Evolutionary conservation across 2,329 filamentous ascomycete species (phyloP).

Genomic region (Pseudomassariella vexata): DNA sequence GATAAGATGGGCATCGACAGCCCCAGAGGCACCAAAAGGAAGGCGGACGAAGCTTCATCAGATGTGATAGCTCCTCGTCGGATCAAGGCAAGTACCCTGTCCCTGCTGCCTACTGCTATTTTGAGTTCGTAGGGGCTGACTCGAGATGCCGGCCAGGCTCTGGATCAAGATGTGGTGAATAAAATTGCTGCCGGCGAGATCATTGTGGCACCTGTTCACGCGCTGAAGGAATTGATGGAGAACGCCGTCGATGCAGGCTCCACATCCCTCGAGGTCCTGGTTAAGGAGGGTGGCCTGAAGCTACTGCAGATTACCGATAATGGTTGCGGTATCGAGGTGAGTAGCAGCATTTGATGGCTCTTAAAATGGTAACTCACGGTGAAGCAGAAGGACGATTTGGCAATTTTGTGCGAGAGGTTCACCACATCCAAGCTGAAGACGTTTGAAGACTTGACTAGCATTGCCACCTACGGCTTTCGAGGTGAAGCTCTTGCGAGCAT

Average conservation of each 20-base stretch:
- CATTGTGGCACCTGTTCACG: slow-evolving; percentile 93
- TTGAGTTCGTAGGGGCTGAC: neutral
- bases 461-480: slow-evolving; percentile 95
- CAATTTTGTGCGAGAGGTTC: slow-evolving; percentile 90
- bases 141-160: slow-evolving; percentile 48
- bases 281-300: slow-evolving; percentile 94
- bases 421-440: slow-evolving; percentile 93
- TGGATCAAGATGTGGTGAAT: slow-evolving; percentile 91
- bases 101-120: no score
- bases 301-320: slow-evolving; percentile 96
- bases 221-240: slow-evolving; percentile 92
- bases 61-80: slow-evolving; percentile 30
- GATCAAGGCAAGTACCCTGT: slow-evolving; percentile 39
- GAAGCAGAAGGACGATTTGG: slow-evolving; percentile 75
- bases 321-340: slow-evolving; percentile 86
- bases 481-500: slow-evolving; percentile 96
- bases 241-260: slow-evolving; percentile 97
- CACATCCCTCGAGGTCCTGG: slow-evolving; percentile 80
- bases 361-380: neutral
- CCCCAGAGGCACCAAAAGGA: slow-evolving; percentile 42
- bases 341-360: slow-evolving; percentile 18
- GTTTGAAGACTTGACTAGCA: slow-evolving; percentile 86
- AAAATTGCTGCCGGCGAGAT: slow-evolving; percentile 98
- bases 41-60: slow-evolving; percentile 31
- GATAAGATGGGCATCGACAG: slow-evolving; percentile 40